phyloP scores from a whole-genome alignment of 306 rosid species.

The Benincasa hispida region DNA sequence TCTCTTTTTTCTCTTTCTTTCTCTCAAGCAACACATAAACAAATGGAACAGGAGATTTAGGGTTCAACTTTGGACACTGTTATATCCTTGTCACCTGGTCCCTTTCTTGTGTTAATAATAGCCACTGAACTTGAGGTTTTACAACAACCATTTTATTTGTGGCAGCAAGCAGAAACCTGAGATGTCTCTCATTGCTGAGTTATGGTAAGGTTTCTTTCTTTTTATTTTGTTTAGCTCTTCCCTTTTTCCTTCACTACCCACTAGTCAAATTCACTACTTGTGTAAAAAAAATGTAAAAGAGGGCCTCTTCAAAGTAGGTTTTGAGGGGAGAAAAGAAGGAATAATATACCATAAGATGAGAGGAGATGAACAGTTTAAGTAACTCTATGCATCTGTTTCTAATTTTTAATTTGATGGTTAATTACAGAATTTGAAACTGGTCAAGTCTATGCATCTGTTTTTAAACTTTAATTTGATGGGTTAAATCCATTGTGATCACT shows the following conservation, averaged over 20 bases:
- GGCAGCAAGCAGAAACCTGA: not conserved
- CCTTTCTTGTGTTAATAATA: not conserved
- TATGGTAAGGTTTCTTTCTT: not conserved
- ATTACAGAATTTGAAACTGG: too few relatives aligned
- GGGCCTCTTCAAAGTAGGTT: not conserved
- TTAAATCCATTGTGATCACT: too few relatives aligned
- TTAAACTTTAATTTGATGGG: too few relatives aligned
- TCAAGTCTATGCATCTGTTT: too few relatives aligned
- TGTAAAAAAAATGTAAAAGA: not conserved
- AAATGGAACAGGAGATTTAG: slow-evolving; percentile 8
- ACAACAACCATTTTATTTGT: not conserved
- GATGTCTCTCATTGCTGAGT: not conserved
- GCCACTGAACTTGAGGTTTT: not conserved
- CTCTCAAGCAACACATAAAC: not conserved
- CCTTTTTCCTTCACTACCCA: not conserved
- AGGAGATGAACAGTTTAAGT: slow-evolving; percentile 1
- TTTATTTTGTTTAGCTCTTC: not conserved
- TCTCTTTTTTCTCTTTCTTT: slow-evolving; percentile 15
- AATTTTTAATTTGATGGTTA: not conserved
- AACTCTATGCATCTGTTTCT: not conserved
- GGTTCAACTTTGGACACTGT: not conserved
- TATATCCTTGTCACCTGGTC: slow-evolving; percentile 6
- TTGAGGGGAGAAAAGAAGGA: not conserved
- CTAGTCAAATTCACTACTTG: not conserved
- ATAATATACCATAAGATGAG: not conserved